Percentiles rank a stretch among this genome's conserved stretches.
phyloP scores from a whole-genome alignment of 345 rosid species.

The Lepidium didymum region DNA sequence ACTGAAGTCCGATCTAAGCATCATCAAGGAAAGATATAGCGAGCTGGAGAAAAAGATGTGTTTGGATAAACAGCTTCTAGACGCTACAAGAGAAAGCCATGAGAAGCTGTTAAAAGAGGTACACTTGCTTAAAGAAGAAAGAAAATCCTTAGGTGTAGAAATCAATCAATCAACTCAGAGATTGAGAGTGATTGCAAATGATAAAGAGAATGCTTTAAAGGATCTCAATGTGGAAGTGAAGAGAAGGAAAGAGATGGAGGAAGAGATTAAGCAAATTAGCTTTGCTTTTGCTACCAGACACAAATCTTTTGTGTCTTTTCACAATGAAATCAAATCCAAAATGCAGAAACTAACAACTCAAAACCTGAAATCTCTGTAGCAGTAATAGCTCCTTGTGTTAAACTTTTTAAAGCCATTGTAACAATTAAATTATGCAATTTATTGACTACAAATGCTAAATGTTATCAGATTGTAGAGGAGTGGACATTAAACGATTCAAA shows the following conservation, averaged over 20 bases:
- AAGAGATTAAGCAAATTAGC: slow-evolving; percentile 65
- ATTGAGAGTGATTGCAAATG: slow-evolving; percentile 33
- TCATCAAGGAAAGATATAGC: slow-evolving; percentile 42
- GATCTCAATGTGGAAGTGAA: slow-evolving; percentile 53
- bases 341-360: slow-evolving; percentile 50
- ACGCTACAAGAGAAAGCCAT: slow-evolving; percentile 45
- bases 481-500: too few species aligned
- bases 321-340: slow-evolving; percentile 54
- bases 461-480: too few species aligned
- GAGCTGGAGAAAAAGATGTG: slow-evolving; percentile 44
- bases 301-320: slow-evolving; percentile 50
- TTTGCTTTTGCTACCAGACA: slow-evolving; percentile 56
- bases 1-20: slow-evolving; percentile 37
- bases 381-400: not conserved
- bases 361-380: slow-evolving; percentile 27
- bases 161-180: slow-evolving; percentile 41
- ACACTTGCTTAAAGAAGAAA: slow-evolving; percentile 54
- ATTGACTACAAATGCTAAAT: not conserved
- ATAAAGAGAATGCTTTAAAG: slow-evolving; percentile 57
- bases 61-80: slow-evolving; percentile 38
- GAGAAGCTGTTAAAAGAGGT: slow-evolving; percentile 48
- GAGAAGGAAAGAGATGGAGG: slow-evolving; percentile 58
- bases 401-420: not conserved
- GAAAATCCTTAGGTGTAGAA: slow-evolving; percentile 38
- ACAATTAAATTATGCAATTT: not conserved